A percentile compares a stretch with the other conserved stretches of the same genome.
Conservation (phyloP, 2,329 filamentous ascomycete species). For the Claviceps monticola region DNA sequence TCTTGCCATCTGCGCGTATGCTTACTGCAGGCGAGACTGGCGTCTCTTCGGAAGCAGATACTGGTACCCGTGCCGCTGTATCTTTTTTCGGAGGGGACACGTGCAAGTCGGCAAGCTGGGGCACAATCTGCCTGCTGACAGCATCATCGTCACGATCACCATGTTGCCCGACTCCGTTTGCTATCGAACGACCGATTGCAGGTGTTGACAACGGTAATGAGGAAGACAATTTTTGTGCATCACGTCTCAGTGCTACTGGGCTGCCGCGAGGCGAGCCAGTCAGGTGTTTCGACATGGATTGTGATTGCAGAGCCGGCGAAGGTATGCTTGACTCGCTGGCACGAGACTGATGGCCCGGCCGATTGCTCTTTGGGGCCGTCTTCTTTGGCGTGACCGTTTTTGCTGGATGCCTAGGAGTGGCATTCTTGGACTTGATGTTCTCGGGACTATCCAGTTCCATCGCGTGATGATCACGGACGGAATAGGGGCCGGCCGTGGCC, state of each 20-base stretch:
- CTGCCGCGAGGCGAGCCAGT: constrained; percentile 29
- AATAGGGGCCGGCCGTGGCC: constrained; percentile 53
- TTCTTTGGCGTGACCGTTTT: constrained; percentile 38
- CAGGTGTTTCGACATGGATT: constrained; percentile 16
- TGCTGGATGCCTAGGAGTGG: constrained; percentile 30
- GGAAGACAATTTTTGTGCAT: constrained; percentile 12
- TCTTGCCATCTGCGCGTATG: not conserved
- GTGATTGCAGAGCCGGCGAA: constrained; percentile 25
- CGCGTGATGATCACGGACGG: constrained; percentile 36
- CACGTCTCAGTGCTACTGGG: constrained; percentile 24
- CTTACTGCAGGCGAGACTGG: constrained; percentile 6
- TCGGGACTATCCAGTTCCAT: constrained; percentile 31
- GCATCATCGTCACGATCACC: constrained; percentile 15
- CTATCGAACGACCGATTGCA: constrained; percentile 29
- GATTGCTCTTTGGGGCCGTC: constrained; percentile 26
- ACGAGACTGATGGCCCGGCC: constrained; percentile 33
- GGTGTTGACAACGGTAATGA: constrained; percentile 4
- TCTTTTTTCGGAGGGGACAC: constrained; percentile 16
- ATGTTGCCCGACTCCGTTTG: constrained; percentile 30
- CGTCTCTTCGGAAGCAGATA: constrained; percentile 4
- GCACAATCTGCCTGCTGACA: constrained; percentile 37
- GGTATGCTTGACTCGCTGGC: constrained; percentile 36
- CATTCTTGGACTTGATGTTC: constrained; percentile 28
- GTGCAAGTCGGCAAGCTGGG: constrained; percentile 27
- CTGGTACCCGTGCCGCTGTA: constrained; percentile 3